phyloP scores from a whole-genome alignment of 805 yeast genomes.

The Cyberlindnera euphorbiiphila region DNA sequence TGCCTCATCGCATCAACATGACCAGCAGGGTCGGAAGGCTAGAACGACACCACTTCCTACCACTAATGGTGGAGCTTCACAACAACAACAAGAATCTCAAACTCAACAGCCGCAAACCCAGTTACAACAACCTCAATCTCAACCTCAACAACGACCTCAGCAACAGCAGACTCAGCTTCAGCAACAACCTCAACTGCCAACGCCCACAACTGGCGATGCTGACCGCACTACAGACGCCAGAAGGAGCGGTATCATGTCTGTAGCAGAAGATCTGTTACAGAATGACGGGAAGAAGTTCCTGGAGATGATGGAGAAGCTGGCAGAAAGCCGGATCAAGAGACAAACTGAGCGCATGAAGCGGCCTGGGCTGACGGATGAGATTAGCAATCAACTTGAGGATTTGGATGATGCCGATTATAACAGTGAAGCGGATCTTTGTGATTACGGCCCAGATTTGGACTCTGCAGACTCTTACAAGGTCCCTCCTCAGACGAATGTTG shows the following conservation, averaged over 20 bases:
- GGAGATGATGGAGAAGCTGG: conserved; percentile 74
- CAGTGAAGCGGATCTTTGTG: conserved; percentile 22
- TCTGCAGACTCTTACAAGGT: conserved; percentile 8
- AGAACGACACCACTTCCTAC: too few species aligned
- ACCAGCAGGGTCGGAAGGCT: too few species aligned
- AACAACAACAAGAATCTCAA: conserved; percentile 8
- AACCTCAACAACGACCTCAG: conserved; percentile 4
- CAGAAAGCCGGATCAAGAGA: conserved; percentile 44
- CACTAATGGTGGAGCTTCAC: too few species aligned
- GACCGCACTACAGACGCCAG: conserved; percentile 10
- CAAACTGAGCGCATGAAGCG: conserved; percentile 18
- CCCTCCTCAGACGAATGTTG: conserved; percentile 9
- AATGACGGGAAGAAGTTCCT: conserved; percentile 77
- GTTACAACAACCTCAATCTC: conserved; percentile 2
- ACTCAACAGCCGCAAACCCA: conserved; percentile 4
- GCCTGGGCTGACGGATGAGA: conserved; percentile 17
- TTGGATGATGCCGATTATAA: conserved; percentile 28
- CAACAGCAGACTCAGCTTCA: conserved; percentile 3
- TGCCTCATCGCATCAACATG: conserved; percentile 4
- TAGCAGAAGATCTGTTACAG: conserved; percentile 76
- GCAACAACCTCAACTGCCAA: conserved; percentile 1
- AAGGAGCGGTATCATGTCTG: conserved; percentile 44
- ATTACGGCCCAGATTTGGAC: conserved; percentile 29
- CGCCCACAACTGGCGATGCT: not conserved
- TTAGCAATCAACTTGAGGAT: conserved; percentile 28